Conservation (phyloP, 164 flowering plant genomes). For the Tetrastigma voinierianum region DNA sequence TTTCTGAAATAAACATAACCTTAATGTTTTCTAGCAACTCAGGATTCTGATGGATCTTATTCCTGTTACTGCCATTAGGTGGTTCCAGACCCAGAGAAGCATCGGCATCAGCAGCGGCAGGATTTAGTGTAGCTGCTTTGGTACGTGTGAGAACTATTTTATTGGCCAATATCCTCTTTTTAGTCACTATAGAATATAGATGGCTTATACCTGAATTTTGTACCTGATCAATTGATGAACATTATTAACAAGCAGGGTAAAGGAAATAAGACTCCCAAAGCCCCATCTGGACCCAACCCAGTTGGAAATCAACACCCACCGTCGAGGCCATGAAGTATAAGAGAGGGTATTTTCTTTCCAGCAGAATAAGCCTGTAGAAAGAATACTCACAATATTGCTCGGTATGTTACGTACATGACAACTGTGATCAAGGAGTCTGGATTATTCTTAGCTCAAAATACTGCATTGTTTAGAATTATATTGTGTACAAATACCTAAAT, state of each 20-base stretch:
- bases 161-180: not conserved
- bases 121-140: conserved; percentile 12
- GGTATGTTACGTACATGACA: too few relatives aligned
- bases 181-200: conserved; percentile 10
- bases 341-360: conserved; percentile 6
- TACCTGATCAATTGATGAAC: conserved; percentile 12
- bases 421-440: not conserved
- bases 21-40: not conserved
- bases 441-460: conserved; percentile 4
- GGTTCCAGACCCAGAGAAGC: conserved; percentile 20
- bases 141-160: conserved; percentile 24
- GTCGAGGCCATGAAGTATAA: conserved; percentile 28
- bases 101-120: too few relatives aligned
- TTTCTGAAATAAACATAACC: too few relatives aligned
- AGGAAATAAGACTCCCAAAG: conserved; percentile 28
- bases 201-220: conserved; percentile 12
- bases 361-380: not conserved
- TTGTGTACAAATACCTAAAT: conserved; percentile 14
- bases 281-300: conserved; percentile 64
- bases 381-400: not conserved
- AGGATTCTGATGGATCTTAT: conserved; percentile 7
- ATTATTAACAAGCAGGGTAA: conserved; percentile 25
- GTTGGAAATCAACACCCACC: conserved; percentile 57
- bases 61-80: conserved; percentile 22
- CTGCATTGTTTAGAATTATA: not conserved